A percentile compares a stretch with the other conserved stretches of the same genome.
phyloP scores from a whole-genome alignment of 257 asterid genomes.

The Voacanga thouarsii region DNA sequence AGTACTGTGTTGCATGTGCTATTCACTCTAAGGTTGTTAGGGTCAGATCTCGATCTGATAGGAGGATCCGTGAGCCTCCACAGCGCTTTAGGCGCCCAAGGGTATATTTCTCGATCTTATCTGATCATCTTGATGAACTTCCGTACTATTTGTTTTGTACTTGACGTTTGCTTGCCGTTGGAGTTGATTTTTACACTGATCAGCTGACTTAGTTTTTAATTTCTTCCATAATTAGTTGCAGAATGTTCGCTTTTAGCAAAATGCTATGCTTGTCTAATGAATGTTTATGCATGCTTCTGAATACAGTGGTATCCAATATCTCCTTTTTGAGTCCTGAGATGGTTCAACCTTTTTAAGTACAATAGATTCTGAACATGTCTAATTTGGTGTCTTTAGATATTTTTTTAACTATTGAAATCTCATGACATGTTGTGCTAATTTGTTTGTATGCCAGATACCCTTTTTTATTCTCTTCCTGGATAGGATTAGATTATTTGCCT shows the following conservation, averaged over 20 bases:
- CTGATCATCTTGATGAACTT: neutral
- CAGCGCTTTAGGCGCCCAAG: constrained; percentile 95
- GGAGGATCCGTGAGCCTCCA: constrained; percentile 93
- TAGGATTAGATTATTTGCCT: too few species aligned
- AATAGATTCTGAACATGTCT: neutral
- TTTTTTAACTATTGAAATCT: too few species aligned
- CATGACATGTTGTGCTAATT: too few species aligned
- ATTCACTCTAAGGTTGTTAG: constrained; percentile 94
- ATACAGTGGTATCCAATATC: neutral
- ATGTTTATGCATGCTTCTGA: neutral
- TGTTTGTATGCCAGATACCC: too few species aligned
- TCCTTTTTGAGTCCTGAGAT: neutral
- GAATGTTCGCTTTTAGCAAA: neutral
- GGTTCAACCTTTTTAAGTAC: neutral
- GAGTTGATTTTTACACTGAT: neutral
- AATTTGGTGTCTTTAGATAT: neutral
- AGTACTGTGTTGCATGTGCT: constrained; percentile 81
- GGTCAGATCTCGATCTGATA: constrained; percentile 69
- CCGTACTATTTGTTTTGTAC: neutral
- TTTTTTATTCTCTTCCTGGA: too few species aligned
- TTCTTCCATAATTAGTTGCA: neutral
- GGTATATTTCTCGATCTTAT: constrained; percentile 29
- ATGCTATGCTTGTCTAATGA: neutral
- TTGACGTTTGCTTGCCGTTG: neutral
- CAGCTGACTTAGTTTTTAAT: too few species aligned